Evolutionary conservation across 2,329 filamentous ascomycete species (phyloP), one percentile per base, ranked within the genome.

Genomic region (Emergomyces africanus): DNA sequence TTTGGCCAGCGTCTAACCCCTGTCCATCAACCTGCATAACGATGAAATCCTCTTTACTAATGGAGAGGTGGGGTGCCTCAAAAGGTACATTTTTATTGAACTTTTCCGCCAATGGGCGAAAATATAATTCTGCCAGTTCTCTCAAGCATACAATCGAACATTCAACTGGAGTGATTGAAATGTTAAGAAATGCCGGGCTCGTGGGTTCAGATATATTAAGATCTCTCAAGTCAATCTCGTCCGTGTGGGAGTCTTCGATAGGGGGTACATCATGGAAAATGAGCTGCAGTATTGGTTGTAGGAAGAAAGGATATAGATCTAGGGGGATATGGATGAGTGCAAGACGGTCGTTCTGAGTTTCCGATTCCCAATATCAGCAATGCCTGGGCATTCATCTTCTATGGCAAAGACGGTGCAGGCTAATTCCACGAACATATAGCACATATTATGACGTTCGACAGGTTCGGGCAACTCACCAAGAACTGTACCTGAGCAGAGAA

Each of bases 311-410:
- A 72, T 96, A 85, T 54, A 94, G 80, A 58, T 85, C 78, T 62
- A 95, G 77, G 1, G 92, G 91, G 60, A 97, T 91, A 72, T 96
- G 91, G 68, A 97, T 90, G 61, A 99, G 80, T 67, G 86, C 90
- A 67, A 96, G 84, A 63, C 85, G 86, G 65, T 90, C 90, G 68
- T 95, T 87, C 94, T 97, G 76, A 55, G 44, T n/a, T 50, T 49
- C 50, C 44, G n/a, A 58, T 41, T 53, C 54, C 57, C 14, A 53
- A 53, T 41, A 49, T 58, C 28, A 58, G 39, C 49, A 41, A 42
- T 28, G n/a, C 42, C 48, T 56, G 59, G 59, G 10, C 54, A 28
- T 53, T 41, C 14, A 42, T 23, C 35, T n/a, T 56, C 50, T 14
- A 57, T 23, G 50, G 44, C 28, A 56, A 50, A 53, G 57, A 50